Percentiles rank a stretch among this genome's conserved stretches.
Conservation (phyloP, 2,329 filamentous ascomycete genomes). For the Cercospora sp. region DNA sequence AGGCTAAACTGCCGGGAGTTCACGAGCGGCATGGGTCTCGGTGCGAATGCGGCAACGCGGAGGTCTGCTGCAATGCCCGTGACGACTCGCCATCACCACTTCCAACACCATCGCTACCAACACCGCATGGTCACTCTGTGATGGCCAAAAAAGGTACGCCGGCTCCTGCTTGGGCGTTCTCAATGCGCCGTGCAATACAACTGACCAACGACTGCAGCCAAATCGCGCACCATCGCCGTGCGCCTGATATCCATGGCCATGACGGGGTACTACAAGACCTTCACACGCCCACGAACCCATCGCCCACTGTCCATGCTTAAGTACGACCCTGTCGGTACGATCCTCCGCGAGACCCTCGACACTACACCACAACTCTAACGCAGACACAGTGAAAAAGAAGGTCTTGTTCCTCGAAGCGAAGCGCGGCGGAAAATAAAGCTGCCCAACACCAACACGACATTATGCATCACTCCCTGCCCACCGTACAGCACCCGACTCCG, state of each 20-base stretch:
- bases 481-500: neutral
- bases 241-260: constrained; percentile 97
- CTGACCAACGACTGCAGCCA: constrained; percentile 55
- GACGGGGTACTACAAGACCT: constrained; percentile 96
- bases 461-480: neutral
- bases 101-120: neutral
- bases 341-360: neutral
- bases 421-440: constrained; percentile 57
- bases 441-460: neutral
- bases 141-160: constrained; percentile 38
- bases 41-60: constrained; percentile 1
- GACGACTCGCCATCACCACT: neutral
- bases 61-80: neutral
- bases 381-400: constrained; percentile 75
- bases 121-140: constrained; percentile 1
- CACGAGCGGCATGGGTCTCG: neutral
- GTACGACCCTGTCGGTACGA: constrained; percentile 91
- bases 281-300: constrained; percentile 76
- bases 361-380: neutral
- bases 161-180: neutral
- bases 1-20: constrained; percentile 1
- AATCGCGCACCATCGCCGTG: constrained; percentile 89
- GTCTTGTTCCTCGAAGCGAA: constrained; percentile 95
- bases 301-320: constrained; percentile 95
- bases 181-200: neutral